phyloP scores from a whole-genome alignment of 192 early-diverging fungal genomes.

The Backusella circina region DNA sequence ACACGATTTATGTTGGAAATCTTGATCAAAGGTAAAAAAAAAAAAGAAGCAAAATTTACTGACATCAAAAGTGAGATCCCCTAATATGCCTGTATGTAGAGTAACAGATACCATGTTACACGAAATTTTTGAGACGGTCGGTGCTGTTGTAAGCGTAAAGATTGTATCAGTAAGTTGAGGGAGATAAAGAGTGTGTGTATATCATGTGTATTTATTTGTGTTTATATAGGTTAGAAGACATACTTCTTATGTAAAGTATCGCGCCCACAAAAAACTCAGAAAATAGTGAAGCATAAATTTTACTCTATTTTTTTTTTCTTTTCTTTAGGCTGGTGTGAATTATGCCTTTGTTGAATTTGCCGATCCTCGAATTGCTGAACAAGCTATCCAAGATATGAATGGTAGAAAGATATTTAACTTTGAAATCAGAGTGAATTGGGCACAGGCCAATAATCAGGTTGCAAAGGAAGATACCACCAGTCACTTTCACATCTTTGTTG shows the following conservation, averaged over 20 bases:
- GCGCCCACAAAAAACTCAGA: neutral
- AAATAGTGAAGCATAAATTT: neutral
- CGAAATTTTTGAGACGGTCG: slow-evolving; percentile 68
- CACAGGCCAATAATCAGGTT: slow-evolving; percentile 18
- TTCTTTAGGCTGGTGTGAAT: slow-evolving; percentile 60
- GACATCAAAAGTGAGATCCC: neutral
- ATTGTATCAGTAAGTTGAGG: slow-evolving; percentile 71
- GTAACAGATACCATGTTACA: slow-evolving; percentile 43
- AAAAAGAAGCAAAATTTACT: neutral
- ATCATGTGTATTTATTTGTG: slow-evolving; percentile 8
- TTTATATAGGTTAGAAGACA: slow-evolving; percentile 17
- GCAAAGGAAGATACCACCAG: slow-evolving; percentile 31
- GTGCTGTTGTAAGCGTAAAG: slow-evolving; percentile 67
- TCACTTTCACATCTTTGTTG: slow-evolving; percentile 91
- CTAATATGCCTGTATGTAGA: neutral
- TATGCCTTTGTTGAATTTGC: slow-evolving; percentile 90
- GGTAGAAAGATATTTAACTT: slow-evolving; percentile 60
- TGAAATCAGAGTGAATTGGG: slow-evolving; percentile 36
- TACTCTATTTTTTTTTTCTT: neutral
- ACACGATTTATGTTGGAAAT: slow-evolving; percentile 82
- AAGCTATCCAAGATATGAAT: slow-evolving; percentile 69
- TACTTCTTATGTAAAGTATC: slow-evolving; percentile 17
- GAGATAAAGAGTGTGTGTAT: neutral
- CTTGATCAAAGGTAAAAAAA: slow-evolving; percentile 61
- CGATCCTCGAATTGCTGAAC: slow-evolving; percentile 66